Evolutionary conservation across 345 rosid genomes (phyloP).

Genomic region (Syzygium grande): DNA sequence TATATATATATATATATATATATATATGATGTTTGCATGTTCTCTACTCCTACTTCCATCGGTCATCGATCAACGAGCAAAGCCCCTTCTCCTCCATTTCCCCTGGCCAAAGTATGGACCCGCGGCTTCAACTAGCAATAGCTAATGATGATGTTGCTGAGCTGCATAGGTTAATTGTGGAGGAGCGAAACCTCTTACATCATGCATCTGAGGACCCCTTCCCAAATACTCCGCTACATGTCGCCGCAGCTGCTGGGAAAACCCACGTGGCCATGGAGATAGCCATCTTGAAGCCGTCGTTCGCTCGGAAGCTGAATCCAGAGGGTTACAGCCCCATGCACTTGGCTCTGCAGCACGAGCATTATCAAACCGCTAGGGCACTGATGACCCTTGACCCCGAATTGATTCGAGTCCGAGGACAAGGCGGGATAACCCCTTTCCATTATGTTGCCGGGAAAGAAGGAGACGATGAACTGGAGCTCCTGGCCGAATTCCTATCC

Average conservation of each 20-base stretch:
- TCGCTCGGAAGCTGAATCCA: not conserved
- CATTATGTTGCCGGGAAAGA: not conserved
- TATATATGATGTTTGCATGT: not conserved
- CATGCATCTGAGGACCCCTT: not conserved
- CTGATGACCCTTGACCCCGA: not conserved
- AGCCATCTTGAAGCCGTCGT: not conserved
- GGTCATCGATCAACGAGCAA: not conserved
- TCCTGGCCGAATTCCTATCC: not conserved
- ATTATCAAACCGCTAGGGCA: not conserved
- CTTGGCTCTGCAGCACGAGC: not conserved
- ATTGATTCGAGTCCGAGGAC: not conserved
- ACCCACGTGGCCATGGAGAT: not conserved
- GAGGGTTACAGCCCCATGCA: not conserved
- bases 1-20: not conserved
- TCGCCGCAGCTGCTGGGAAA: accelerated
- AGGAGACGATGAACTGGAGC: not conserved
- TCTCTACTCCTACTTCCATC: not conserved
- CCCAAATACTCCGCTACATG: not conserved
- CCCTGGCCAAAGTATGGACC: not conserved
- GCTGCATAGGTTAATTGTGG: not conserved
- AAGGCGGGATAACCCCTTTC: not conserved
- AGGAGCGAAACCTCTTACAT: not conserved
- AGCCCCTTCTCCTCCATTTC: not conserved
- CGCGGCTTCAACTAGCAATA: not conserved
- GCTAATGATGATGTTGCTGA: too few relatives aligned